Evolutionary conservation across 768 basidiomycete species (phyloP), one percentile per base, ranked within the genome.

Genomic region (Coprinopsis strossmayeri): DNA sequence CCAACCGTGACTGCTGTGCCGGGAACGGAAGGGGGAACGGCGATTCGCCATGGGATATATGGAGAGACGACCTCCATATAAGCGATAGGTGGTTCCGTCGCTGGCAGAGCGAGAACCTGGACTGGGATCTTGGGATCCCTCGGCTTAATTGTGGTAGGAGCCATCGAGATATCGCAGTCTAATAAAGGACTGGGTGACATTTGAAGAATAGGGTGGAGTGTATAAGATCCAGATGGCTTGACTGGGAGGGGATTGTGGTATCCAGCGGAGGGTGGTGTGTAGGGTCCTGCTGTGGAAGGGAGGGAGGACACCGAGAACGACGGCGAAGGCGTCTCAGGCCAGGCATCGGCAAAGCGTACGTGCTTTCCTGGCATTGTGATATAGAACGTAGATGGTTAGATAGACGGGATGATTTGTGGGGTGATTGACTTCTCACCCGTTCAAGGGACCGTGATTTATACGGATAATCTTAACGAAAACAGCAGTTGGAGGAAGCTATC

Each of bases 311-410:
- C 49, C 0, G 71, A 69, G 50, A 60, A 59, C 0, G 67, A 62
- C 1, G 71, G 70, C 2, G 73, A 73, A 5, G 68, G 66, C 1
- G 68, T 63, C 26, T 62, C 40, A 3, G 68, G 60, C 20, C 52
- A 52, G 20, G 68, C 61, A 3, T 67, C 62, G 34, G 68, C 66
- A 46, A 74, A 74, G 47, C 67, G 69, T 24, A 74, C 73, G 63
- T 65, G 70, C 59, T 69, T 70, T 2, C 41, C 41, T 24, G 48
- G 34, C 48, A 49, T 49, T 34, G 48, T 26, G 39, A 28, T 48
- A 12, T 17, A 35, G 26, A 32, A 13, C n/a, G n/a, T n/a, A n/a
- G 18, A n/a, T 37, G 30, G 7, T 43, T 24, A 32, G 30, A 32
- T 32, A 32, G 30, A 7, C 9, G 9, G 7, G 30, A n/a, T n/a